phyloP scores from a whole-genome alignment of 208 protist species.

The Trypanosomatidae sp. region DNA sequence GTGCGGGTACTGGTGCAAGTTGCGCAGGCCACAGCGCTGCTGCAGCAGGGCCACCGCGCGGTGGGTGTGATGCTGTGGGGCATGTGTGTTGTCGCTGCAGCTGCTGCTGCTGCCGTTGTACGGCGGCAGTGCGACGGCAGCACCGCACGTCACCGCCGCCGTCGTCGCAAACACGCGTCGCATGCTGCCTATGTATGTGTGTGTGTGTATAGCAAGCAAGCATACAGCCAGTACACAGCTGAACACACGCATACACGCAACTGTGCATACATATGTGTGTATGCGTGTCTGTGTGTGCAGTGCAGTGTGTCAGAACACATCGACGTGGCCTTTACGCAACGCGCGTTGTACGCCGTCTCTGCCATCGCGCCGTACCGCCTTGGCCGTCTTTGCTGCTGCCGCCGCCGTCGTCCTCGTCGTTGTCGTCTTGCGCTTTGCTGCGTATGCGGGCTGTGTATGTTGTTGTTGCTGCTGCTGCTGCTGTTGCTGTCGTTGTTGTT shows the following conservation, averaged over 20 bases:
- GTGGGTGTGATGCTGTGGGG: background rate
- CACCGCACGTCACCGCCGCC: too few species aligned
- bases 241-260: too few species aligned
- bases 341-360: constrained; percentile 2
- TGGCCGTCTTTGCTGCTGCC: constrained; percentile 39
- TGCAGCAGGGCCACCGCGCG: constrained; percentile 20
- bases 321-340: constrained; percentile 4
- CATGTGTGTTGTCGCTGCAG: background rate
- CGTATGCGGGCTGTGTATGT: too few species aligned
- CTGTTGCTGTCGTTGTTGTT: background rate
- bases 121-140: background rate
- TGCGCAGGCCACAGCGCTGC: constrained; percentile 50
- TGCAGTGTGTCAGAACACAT: too few species aligned
- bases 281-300: background rate
- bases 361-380: constrained; percentile 16
- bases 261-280: too few species aligned
- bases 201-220: too few species aligned
- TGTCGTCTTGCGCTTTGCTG: constrained; percentile 2
- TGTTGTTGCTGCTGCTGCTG: too few species aligned
- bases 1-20: constrained; percentile 79
- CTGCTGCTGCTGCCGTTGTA: background rate
- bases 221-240: too few species aligned
- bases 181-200: too few species aligned
- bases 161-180: too few species aligned
- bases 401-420: background rate